phyloP scores from a whole-genome alignment of 202 grass and related monocot species.

The Musa balbisiana region DNA sequence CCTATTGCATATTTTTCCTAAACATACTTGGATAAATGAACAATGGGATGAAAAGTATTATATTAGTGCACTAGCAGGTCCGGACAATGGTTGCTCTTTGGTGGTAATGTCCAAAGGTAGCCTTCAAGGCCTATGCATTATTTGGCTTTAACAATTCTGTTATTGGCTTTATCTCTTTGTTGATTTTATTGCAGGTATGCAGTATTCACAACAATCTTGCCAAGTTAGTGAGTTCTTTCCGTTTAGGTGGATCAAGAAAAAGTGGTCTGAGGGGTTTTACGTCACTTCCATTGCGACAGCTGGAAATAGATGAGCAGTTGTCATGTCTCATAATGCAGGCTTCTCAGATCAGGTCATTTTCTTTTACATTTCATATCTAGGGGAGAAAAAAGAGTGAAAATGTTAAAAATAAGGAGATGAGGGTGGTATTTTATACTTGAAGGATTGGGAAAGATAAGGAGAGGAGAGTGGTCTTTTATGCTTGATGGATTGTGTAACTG shows the following conservation, averaged over 20 bases:
- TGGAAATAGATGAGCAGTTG: conserved; percentile 86
- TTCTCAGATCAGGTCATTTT: conserved; percentile 73
- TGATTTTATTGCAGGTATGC: conserved; percentile 39
- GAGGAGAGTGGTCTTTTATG: too few species aligned
- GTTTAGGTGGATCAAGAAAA: conserved; percentile 99
- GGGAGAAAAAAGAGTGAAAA: too few species aligned
- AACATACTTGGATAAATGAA: conserved; percentile 98
- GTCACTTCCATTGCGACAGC: conserved; percentile 95
- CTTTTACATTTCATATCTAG: background rate
- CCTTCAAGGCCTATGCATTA: too few species aligned
- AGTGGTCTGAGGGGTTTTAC: conserved; percentile 90
- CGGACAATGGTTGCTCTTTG: conserved; percentile 84
- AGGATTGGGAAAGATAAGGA: too few species aligned
- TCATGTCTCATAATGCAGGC: conserved; percentile 89
- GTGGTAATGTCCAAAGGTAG: conserved; percentile 99
- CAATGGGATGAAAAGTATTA: conserved; percentile 97
- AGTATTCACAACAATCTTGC: conserved; percentile 85
- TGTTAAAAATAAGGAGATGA: background rate
- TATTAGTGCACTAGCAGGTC: conserved; percentile 80
- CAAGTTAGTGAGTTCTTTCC: conserved; percentile 94
- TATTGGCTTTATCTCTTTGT: background rate
- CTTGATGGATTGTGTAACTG: too few species aligned
- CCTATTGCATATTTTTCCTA: conserved; percentile 13
- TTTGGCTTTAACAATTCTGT: too few species aligned
- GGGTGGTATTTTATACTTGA: background rate